Conservation (phyloP, 1,139 yeast species). For the Hyphopichia wangnamkhiaoensis region DNA sequence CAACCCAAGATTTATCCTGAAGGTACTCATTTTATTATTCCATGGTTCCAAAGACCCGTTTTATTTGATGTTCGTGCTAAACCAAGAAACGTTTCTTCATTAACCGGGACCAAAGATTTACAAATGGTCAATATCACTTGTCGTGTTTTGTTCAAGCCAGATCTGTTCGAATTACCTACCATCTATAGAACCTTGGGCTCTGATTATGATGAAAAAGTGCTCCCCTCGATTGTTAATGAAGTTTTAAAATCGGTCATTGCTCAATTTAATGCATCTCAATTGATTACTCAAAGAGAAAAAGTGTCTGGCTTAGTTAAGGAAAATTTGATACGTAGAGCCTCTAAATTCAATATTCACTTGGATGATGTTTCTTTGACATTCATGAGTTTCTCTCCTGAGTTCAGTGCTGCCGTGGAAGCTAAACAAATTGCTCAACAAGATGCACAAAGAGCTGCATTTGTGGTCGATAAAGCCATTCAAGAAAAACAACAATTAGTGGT, state of each 20-base stretch:
- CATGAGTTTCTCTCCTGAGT: conserved; percentile 98
- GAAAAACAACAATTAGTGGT: conserved; percentile 97
- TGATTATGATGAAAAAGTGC: conserved; percentile 94
- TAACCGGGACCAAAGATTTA: conserved; percentile 96
- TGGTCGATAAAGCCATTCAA: conserved; percentile 95
- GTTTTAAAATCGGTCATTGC: conserved; percentile 96
- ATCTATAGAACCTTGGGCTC: conserved; percentile 89
- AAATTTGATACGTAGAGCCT: conserved; percentile 86
- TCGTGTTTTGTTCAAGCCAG: conserved; percentile 92
- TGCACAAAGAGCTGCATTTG: conserved; percentile 96
- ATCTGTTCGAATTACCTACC: conserved; percentile 71
- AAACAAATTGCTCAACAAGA: conserved; percentile 99
- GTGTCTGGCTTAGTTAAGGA: conserved; percentile 92
- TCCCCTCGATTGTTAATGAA: conserved; percentile 96
- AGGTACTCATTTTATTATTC: conserved; percentile 93
- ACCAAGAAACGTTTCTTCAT: conserved; percentile 95
- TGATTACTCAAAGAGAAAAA: conserved; percentile 96
- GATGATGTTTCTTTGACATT: conserved; percentile 96
- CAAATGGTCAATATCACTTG: conserved; percentile 99
- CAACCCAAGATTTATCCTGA: conserved; percentile 84
- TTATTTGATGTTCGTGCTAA: conserved; percentile 95
- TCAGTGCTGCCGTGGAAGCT: conserved; percentile 96
- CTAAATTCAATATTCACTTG: conserved; percentile 78
- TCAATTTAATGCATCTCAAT: conserved; percentile 96
- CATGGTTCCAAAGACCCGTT: conserved; percentile 94